Base-by-base conservation (phyloP, 1,284 basidiomycete species). In the Rhodotorula mucilaginosa region DNA sequence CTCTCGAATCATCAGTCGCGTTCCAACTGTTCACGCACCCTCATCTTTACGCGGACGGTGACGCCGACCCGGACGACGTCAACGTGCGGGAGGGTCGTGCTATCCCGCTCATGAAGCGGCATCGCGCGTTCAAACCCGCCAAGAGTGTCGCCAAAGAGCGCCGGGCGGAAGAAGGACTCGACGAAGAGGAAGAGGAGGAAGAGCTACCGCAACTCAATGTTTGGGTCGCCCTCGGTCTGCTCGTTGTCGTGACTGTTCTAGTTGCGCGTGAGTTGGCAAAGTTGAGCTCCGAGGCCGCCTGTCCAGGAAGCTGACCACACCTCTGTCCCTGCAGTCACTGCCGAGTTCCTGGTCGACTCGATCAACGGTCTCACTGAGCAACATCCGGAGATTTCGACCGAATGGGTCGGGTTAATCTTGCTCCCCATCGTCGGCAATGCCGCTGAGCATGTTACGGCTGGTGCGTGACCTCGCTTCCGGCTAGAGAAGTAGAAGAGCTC, bases 1-100 rank as follows among this genome's bases (percentile, higher is more conserved):
- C 31, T 81, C 79, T 79, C 85, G 31, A 23, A 8, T 0, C 3
- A 34, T 7, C 64, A 71, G 69, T 95, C 23, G 79, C 89, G 60
- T 96, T 96, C 85, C 92, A 94, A 80, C 87, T 96, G 16, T 92
- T 88, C 80, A 90, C 91, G 0, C 93, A 96, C 82, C 86, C 89
- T 59, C 81, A 85, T 49, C 83, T 94, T 10, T 95, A 91, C 79
- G 81, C 85, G 16, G 88, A 89, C 58, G 80, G 80, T 82, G 5
- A 56, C 26, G 78, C 79, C 3, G 79, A 80, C 3, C 81, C 85
- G 79, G 82, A 23, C 74, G 78, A 77, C 70, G 64, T 56, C 7
- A 39, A n/a, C 46, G 23, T 68, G 1, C 60, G 56, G 2, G 70
- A 72, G 47, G 26, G 68, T 71, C 67, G 75, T 78, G 63, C 10